Conservation (phyloP, 768 basidiomycete genomes). For the Tephrocybe rancida region DNA sequence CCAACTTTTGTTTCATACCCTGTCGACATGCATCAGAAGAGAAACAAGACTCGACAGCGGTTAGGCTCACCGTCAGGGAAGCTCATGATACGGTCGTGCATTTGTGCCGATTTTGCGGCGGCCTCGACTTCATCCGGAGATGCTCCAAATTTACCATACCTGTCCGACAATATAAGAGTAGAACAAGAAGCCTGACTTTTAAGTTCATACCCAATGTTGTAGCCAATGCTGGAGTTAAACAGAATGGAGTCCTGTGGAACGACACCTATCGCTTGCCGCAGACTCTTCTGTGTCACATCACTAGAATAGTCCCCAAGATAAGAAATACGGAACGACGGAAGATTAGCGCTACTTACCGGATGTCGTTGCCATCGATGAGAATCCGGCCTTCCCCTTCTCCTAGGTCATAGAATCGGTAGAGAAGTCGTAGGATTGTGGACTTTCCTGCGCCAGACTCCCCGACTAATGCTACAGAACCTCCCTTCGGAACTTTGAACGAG, state of each 20-base stretch:
- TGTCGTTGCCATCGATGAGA: constrained; percentile 83
- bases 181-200: neutral
- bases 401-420: constrained; percentile 93
- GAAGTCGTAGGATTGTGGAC: constrained; percentile 80
- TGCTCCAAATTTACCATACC: constrained; percentile 79
- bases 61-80: constrained; percentile 68
- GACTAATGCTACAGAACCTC: constrained; percentile 87
- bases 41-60: neutral
- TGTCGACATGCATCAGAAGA: constrained; percentile 17
- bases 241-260: constrained; percentile 86
- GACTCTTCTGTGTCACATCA: constrained; percentile 79
- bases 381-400: constrained; percentile 79
- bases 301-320: constrained; percentile 30
- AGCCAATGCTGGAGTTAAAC: constrained; percentile 70
- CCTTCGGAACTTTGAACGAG: constrained; percentile 87
- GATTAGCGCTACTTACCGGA: constrained; percentile 40
- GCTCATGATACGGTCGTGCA: constrained; percentile 82
- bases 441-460: constrained; percentile 84
- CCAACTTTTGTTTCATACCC: constrained; percentile 86
- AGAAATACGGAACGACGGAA: neutral
- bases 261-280: constrained; percentile 84
- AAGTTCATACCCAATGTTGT: constrained; percentile 66
- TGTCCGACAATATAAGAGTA: constrained; percentile 21
- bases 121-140: constrained; percentile 73
- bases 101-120: constrained; percentile 81